Evolutionary conservation across 495 filamentous ascomycete genomes (phyloP), one percentile per base, ranked within the genome.

Genomic region (Coniosporium apollinis): DNA sequence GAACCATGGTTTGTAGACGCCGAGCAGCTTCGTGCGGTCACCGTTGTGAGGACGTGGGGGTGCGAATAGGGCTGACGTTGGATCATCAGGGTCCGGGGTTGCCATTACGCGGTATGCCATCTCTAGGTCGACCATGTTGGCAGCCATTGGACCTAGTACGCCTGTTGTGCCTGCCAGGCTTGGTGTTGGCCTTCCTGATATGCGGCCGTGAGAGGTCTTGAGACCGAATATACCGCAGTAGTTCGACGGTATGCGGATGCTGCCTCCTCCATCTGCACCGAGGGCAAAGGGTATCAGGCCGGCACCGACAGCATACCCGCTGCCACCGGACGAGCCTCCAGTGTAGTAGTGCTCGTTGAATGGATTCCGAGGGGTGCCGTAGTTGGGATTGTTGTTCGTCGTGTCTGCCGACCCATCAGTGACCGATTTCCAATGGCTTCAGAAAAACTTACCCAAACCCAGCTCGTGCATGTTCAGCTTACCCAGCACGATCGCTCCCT

Each of bases 391-490:
- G 59, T 82, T 84, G 55, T 85, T 84, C 17, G 72, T 82, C 6
- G 76, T 83, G 44, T 87, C 82, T 69, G 49, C 9, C 4, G 3
- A 24, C 17, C 17, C 5, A 26, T 39, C 15, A 43, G 28, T 4
- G 15, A 19, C 9, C 15, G 3, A 29, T 13, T 7, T 6, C 18
- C 3, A 19, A 21, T 14, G 18, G 4, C 13, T 32, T 15, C 11
- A 13, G 9, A 29, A 41, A 18, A 11, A 55, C 61, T 46, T 48
- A 73, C 72, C 73, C 20, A 79, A 57, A 3, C 87, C 87, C 5
- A 91, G 53, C 58, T 96, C 86, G 55, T 94, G 85, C 87, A 94
- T 93, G 26, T 72, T 86, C 19, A 74, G 67, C 57, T 91, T 93
- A 9, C 84, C 87, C 34, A 94, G 52, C 14, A 93, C 62, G 26